Evolutionary conservation across 768 basidiomycete species (phyloP), one percentile per base, ranked within the genome.

Genomic region (Kockovaella imperatae): DNA sequence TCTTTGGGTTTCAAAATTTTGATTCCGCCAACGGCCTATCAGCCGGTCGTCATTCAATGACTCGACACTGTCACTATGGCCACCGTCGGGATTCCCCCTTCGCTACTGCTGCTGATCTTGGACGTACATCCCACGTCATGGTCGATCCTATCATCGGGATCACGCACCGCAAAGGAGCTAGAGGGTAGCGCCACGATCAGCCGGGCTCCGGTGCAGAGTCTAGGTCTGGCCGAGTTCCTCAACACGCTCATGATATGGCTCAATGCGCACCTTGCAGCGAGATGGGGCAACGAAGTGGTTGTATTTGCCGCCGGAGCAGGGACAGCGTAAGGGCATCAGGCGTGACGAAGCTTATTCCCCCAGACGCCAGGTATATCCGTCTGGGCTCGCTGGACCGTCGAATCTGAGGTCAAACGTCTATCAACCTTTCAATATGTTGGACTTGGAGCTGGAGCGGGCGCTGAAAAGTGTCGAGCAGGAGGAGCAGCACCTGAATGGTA

Each of bases 241-340:
- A 80, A 86, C 2, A 86, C 89, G 60, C 75, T 95, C 23, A 78
- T 96, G 49, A 83, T 86, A 25, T 93, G 96, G 63, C 75, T 93
- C 62, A 97, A 99, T 64, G 80, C 89, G 3, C 90, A 97, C 72
- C 78, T 97, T 52, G 90, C 90, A 1, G 79, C 81, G 54, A 81
- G 83, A 56, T 84, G 90, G 73, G 90, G 93, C 69, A 99, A 99
- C 67, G 80, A 85, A 3, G 77, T 99, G 31, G 86, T 89, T 5
- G 85, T 96, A 47, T 93, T 88, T 67, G 93, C 81, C 6, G 93
- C 91, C 4, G 62, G 47, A 23, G 56, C 63, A 1, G 68, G 70
- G 4, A 52, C 47, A 51, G 58, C 65, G 59, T 65, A 43, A 54
- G 26, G 20, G 35, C n/a, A 26, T 42, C 2, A 8, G 39, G 14